Evolutionary conservation across 345 rosid genomes (phyloP).

Genomic region (Murraya paniculata): DNA sequence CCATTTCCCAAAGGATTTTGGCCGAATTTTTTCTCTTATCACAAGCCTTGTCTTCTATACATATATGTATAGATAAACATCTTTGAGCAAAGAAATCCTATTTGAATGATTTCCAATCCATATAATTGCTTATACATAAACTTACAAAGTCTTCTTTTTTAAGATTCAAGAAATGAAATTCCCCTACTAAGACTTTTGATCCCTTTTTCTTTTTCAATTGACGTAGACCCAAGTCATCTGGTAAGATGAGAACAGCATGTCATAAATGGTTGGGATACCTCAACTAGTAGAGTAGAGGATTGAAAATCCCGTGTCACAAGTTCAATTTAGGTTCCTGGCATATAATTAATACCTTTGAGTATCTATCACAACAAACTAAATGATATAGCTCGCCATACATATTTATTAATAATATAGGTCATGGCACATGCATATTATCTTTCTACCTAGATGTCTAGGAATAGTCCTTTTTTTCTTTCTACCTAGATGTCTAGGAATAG

Average conservation of each 20-base stretch:
- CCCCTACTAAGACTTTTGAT: background rate
- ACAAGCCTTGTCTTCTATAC: background rate
- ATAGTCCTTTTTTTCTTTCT: too few relatives aligned
- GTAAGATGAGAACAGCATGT: background rate
- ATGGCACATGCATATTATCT: background rate
- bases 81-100: background rate
- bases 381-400: background rate
- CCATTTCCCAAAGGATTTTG: background rate
- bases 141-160: background rate
- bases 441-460: background rate
- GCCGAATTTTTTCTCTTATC: background rate
- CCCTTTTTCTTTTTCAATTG: background rate
- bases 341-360: background rate
- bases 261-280: background rate
- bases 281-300: background rate
- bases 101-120: background rate
- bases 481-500: background rate
- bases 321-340: background rate
- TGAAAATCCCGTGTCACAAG: conserved; percentile 4
- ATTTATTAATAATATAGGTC: background rate
- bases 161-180: background rate
- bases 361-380: background rate
- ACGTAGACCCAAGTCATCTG: background rate
- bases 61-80: background rate
- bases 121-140: background rate